phyloP scores from a whole-genome alignment of 1,139 yeast genomes.

The Eremothecium sinecaudum region DNA sequence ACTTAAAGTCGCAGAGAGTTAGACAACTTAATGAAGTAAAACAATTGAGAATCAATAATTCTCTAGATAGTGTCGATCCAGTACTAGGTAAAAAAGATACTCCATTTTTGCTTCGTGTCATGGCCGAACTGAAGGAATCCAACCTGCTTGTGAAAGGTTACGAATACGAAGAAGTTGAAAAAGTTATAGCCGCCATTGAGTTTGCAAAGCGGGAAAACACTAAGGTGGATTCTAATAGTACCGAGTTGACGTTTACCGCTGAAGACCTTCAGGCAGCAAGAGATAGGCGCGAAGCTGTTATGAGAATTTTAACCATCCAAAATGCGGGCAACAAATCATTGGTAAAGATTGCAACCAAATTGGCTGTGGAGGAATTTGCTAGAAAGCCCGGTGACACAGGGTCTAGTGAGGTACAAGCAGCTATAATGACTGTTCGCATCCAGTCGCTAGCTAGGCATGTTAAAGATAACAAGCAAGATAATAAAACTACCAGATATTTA shows the following conservation, averaged over 20 bases:
- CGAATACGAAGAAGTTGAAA: conserved; percentile 58
- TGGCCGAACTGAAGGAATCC: conserved; percentile 55
- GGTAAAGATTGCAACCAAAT: conserved; percentile 46
- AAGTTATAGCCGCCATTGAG: conserved; percentile 68
- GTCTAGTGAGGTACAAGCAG: conserved; percentile 93
- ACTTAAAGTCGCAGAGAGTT: conserved; percentile 30
- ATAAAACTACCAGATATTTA: conserved; percentile 54
- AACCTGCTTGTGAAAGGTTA: conserved; percentile 51
- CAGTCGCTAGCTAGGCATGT: conserved; percentile 72
- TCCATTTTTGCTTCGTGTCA: conserved; percentile 61
- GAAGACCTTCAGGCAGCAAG: conserved; percentile 29
- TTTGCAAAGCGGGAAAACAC: conserved; percentile 39
- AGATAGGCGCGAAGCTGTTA: conserved; percentile 57
- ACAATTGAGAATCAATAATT: conserved; percentile 23
- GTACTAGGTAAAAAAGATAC: conserved; percentile 64
- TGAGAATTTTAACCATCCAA: conserved; percentile 63
- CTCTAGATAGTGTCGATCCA: conserved; percentile 49
- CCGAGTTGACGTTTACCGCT: conserved; percentile 10
- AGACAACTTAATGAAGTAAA: conserved; percentile 32
- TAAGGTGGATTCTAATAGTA: conserved; percentile 20
- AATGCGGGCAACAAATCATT: conserved; percentile 57
- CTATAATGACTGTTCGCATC: conserved; percentile 72
- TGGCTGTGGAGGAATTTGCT: conserved; percentile 72
- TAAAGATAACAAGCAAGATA: conserved; percentile 64
- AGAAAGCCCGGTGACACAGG: conserved; percentile 88